Base-by-base conservation (phyloP, 345 rosid genomes). In the Eucalyptus urophylla region DNA sequence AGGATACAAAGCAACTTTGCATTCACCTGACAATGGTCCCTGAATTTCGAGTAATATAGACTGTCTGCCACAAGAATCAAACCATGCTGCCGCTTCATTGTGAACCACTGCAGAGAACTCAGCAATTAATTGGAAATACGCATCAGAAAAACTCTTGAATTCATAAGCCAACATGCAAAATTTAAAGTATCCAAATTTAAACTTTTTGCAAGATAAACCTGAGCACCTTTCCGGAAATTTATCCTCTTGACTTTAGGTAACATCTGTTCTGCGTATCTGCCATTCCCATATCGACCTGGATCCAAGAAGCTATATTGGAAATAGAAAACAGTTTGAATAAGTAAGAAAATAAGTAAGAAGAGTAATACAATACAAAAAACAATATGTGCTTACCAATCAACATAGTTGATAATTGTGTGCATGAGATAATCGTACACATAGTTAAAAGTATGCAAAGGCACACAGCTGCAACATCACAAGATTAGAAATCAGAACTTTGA, bases 41-140 rank as follows among this genome's bases (percentile, higher is more conserved):
- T 95, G 91, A 97, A 97, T 91, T 95, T 97, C 1, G 98, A 91
- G 92, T 95, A 97, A 94, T 97, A 96, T 81, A 97, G 97, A 92
- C 88, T 90, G 92, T 97, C 99, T 89, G 99, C 96, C 93, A 97
- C 88, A 33, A 97, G 95, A 88, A 97, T 95, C 91, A 97, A 83
- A 89, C 99, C 99, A 90, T 97, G 99, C 90, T 95, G 99, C 89
- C 99, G 95, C 94, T 94, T 97, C 98, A 97, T 90, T 86, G 99
- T 93, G 91, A 97, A 97, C 99, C 99, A 97, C 99, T 97, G 95
- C 93, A 92, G 33, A 90, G 90, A 40, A 91, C 85, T 88, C 65
- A 87, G 76, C 58, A 8, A 80, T 89, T 62, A 60, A 60, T 60
- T 60, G 15, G 8, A 56, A 91, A 89, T 86, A 80, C 15, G 89